Evolutionary conservation across 352 stramenopile species (phyloP), one percentile per base, ranked within the genome.

Genomic region (Pelagophyceae sp.): DNA sequence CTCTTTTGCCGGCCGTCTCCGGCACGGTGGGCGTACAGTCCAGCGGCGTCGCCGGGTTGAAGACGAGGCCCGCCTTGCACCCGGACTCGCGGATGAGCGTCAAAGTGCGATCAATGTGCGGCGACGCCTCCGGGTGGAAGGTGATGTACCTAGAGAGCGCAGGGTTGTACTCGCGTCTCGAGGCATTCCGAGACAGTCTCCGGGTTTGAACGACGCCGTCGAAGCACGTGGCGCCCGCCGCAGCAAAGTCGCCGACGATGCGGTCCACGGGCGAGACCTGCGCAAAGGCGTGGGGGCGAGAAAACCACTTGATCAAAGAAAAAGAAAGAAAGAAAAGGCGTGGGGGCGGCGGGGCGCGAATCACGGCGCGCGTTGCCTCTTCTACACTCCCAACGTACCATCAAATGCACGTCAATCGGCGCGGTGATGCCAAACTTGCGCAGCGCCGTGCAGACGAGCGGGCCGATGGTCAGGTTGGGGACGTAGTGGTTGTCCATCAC

Each of bases 401-500:
- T 95, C 27, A 95, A 82, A 78, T 95, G 90, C 37, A 94, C 89
- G 85, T 95, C 90, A 81, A 95, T 94, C 17, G 88, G 87, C 23
- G 88, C 85, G 25, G 88, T 95, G n/a, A 93, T 87, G 64, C 90
- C 90, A 82, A 93, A 88, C 72, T 91, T 86, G 70, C 89, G 85
- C 50, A 94, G 82, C 15, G 87, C 89, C 81, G 92, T 93, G 85
- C 89, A 94, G 0, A 94, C 89, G 82, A 94, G 90, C 51, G 90
- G 90, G 78, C 90, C 90, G 75, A 95, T 93, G 58, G 90, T 95
- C 38, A 95, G 84, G 82, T 94, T 95, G 64, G 90, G 90, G 0
- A 95, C 89, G 78, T 93, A 95, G 83, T 95, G 89, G 81, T 93
- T 93, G 80, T 95, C 90, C 89, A 93, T 95, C 23, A 95, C n/a